phyloP scores from a whole-genome alignment of 1,139 yeast species.

The Debaryomycetaceae sp. region DNA sequence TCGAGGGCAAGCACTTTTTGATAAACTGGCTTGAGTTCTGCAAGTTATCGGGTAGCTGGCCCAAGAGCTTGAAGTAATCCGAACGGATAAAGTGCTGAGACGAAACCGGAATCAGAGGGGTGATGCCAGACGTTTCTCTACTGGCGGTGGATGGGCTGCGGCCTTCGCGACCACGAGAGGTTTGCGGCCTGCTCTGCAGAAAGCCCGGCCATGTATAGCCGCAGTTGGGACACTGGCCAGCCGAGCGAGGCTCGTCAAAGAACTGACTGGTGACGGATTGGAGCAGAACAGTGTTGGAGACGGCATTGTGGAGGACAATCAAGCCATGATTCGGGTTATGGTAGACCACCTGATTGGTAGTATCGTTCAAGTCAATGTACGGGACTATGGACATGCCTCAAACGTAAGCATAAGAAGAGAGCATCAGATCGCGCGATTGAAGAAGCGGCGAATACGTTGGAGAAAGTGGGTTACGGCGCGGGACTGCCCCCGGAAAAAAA shows the following conservation, averaged over 20 bases:
- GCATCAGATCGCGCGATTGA: too few species aligned
- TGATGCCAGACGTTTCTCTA: too few species aligned
- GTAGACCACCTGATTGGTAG: constrained; percentile 21
- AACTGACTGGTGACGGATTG: constrained; percentile 8
- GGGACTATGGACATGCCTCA: constrained; percentile 29
- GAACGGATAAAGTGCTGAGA: constrained; percentile 17
- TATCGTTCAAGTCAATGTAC: constrained; percentile 11
- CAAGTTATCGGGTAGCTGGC: constrained; percentile 16
- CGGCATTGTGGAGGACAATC: constrained; percentile 33
- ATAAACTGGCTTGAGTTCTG: neutral
- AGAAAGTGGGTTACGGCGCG: too few species aligned
- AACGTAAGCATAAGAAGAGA: too few species aligned
- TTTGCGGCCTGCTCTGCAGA: neutral
- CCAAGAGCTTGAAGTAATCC: constrained; percentile 30
- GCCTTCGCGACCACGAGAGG: too few species aligned
- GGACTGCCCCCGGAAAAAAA: too few species aligned
- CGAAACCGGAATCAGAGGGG: too few species aligned
- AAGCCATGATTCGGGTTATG: constrained; percentile 31
- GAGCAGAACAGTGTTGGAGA: constrained; percentile 29
- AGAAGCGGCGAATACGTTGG: too few species aligned
- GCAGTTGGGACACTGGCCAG: constrained; percentile 29
- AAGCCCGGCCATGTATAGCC: constrained; percentile 20
- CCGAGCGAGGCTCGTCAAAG: neutral
- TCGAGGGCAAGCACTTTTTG: neutral
- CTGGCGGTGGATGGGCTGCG: too few species aligned